Evolutionary conservation across 441 rosid genomes (phyloP).

Genomic region (California macrophylla): DNA sequence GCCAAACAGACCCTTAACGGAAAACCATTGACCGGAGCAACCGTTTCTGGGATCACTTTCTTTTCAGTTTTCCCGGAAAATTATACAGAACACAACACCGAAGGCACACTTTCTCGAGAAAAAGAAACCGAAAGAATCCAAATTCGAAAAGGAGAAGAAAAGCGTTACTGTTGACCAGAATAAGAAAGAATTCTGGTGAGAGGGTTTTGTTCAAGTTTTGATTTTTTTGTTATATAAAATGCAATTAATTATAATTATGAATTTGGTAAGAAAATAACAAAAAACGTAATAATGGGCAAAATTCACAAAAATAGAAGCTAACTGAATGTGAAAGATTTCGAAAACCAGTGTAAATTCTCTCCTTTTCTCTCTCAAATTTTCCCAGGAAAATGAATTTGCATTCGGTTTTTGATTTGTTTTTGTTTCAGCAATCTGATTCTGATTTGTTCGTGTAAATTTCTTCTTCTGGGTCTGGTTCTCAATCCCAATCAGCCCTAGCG

Average conservation of each 20-base stretch:
- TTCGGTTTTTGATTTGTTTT: background rate
- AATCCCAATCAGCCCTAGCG: background rate
- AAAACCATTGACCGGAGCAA: background rate
- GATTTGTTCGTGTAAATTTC: background rate
- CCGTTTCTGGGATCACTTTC: background rate
- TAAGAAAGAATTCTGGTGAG: background rate
- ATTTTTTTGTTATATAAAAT: background rate
- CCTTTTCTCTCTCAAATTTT: background rate
- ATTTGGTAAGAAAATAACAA: background rate
- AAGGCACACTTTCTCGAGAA: background rate
- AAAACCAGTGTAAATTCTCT: slow-evolving; percentile 1
- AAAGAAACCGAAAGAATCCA: background rate
- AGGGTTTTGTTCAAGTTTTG: background rate
- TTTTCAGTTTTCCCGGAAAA: background rate
- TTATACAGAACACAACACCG: background rate
- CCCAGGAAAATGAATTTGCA: background rate
- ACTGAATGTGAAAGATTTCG: slow-evolving; percentile 15
- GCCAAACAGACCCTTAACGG: background rate
- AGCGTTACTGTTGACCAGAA: background rate
- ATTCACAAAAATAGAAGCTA: slow-evolving; percentile 6
- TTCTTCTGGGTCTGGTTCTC: background rate
- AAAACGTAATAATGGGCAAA: background rate
- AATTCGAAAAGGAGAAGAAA: background rate
- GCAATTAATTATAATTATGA: background rate
- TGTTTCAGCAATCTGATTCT: background rate